Percentiles rank a stretch among this genome's conserved stretches.
These are phyloP conservation scores for Coccinonectria pachysandricola DNA, from an alignment of 2,329 filamentous ascomycete genomes.

Conservation along the genomic window DNA sequence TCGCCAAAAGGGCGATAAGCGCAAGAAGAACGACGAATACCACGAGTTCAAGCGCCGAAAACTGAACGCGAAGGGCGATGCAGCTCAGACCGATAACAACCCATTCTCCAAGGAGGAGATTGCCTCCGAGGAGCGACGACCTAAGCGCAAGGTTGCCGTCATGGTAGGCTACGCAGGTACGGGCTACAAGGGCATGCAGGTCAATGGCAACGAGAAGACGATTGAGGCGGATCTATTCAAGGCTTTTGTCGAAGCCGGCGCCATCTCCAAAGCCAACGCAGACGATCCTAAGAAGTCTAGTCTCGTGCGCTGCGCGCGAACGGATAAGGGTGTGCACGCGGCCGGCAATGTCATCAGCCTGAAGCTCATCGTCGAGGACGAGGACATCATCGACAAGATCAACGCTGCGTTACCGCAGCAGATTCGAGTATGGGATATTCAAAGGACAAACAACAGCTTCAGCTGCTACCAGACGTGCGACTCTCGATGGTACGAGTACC, in stretches of 20 bases:
- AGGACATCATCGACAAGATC: conserved; percentile 80
- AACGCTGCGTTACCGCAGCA: conserved; percentile 76
- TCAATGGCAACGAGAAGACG: conserved; percentile 72
- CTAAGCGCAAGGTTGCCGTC: conserved; percentile 94
- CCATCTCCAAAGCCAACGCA: conserved; percentile 94
- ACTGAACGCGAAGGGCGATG: conserved; percentile 26
- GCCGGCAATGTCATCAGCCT: conserved; percentile 91
- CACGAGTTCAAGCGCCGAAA: conserved; percentile 33
- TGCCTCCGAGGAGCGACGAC: conserved; percentile 71
- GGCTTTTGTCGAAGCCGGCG: conserved; percentile 81
- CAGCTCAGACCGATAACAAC: conserved; percentile 27
- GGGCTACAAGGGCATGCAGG: conserved; percentile 96
- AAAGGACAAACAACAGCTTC: conserved; percentile 81
- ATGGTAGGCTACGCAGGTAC: conserved; percentile 93
- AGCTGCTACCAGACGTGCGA: conserved; percentile 94
- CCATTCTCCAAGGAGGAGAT: conserved; percentile 68
- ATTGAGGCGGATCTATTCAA: conserved; percentile 94
- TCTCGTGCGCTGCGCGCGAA: conserved; percentile 85
- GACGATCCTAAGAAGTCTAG: conserved; percentile 95
- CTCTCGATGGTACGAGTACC: conserved; percentile 92
- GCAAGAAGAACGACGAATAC: conserved; percentile 29
- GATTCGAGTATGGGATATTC: conserved; percentile 91
- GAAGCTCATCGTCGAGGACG: conserved; percentile 91
- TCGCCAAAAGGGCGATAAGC: conserved; percentile 28
- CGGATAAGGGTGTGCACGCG: conserved; percentile 95